These are phyloP conservation scores for Monosporascus cannonballus DNA, from an alignment of 2,329 filamentous ascomycete genomes.

Conservation along the genomic window DNA sequence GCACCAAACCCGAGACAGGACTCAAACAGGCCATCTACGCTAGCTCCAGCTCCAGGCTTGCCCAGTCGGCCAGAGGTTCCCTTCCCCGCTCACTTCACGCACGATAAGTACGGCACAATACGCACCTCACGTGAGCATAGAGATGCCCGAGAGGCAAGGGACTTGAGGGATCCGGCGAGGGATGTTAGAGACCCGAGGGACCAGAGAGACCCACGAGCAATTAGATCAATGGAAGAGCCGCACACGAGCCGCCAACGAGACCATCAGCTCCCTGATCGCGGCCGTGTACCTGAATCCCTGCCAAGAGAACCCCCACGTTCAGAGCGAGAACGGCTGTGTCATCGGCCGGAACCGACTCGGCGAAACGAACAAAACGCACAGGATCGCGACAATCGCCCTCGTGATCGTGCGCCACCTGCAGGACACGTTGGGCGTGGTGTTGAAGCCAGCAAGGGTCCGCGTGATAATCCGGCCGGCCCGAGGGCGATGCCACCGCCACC, in stretches of 20 bases:
- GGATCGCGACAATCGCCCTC: constrained; percentile 31
- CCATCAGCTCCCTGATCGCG: constrained; percentile 32
- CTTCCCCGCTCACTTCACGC: constrained; percentile 40
- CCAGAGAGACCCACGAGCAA: constrained; percentile 25
- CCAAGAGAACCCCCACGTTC: constrained; percentile 30
- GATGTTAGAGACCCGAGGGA: constrained; percentile 33
- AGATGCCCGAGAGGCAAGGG: constrained; percentile 23
- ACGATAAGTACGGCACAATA: constrained; percentile 39
- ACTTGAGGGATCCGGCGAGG: constrained; percentile 14
- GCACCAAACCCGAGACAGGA: constrained; percentile 23
- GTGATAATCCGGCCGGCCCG: constrained; percentile 21
- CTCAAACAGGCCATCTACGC: constrained; percentile 20
- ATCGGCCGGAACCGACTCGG: constrained; percentile 18
- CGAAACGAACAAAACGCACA: constrained; percentile 26
- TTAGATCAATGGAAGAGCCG: constrained; percentile 32
- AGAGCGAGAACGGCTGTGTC: constrained; percentile 32
- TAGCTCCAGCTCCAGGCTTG: constrained; percentile 29
- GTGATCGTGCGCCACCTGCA: constrained; percentile 27
- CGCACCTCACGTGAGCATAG: constrained; percentile 26
- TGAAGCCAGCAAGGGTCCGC: constrained; percentile 17
- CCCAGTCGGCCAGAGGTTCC: constrained; percentile 56
- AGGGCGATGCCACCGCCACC: constrained; percentile 24
- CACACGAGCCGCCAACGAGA: constrained; percentile 38
- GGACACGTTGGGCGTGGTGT: constrained; percentile 14
- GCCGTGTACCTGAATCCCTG: constrained; percentile 30